Evolutionary conservation across 2,329 filamentous ascomycete genomes (phyloP), one percentile per base, ranked within the genome.

Genomic region (Ophiostoma sp.): DNA sequence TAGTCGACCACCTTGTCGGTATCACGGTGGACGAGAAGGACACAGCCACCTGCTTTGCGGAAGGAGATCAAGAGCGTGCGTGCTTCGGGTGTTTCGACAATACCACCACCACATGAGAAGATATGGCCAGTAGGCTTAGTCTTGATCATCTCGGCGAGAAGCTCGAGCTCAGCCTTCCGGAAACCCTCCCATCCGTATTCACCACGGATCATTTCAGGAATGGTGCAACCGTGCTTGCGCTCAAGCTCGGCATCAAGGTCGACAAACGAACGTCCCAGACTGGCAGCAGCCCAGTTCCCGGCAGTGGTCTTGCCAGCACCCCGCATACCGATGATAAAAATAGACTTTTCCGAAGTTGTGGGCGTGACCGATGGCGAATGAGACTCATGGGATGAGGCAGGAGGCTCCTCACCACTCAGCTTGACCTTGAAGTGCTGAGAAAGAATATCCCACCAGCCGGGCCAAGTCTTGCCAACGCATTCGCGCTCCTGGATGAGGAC

Each of bases 381-480:
- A 5, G 9, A 38, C 4, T 18, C 27, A 27, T 52, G 38, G 2
- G 18, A 7, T 7, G 42, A 64, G 12, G 16, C 14, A 40, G 75
- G 74, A 6, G 78, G 76, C 73, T 96, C 92, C 47, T 89, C 85
- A 12, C 95, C 95, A 70, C 89, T 85, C n/a, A 98, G 81, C 41
- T 84, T 79, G 41, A 91, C 90, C 45, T 87, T 83, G 81, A 97
- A 99, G 14, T 87, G 85, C 73, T 90, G 87, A 36, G 89, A 88
- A 68, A 98, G 80, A 18, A 89, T 87, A 77, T 99, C 95, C 95
- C 95, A 99, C 92, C 95, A 99, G 9, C 94, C 95, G 0, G 95
- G 95, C 95, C 95, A 99, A 2, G 95, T 99, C 83, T 99, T 99
- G 55, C 91, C 93, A 2, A 92, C 91, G 76, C 95, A 99, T 75